Percentiles rank a stretch among this genome's conserved stretches.
These are phyloP conservation scores for Fusarium chaquense DNA, from an alignment of 2,329 filamentous ascomycete genomes.

Conservation along the genomic window DNA sequence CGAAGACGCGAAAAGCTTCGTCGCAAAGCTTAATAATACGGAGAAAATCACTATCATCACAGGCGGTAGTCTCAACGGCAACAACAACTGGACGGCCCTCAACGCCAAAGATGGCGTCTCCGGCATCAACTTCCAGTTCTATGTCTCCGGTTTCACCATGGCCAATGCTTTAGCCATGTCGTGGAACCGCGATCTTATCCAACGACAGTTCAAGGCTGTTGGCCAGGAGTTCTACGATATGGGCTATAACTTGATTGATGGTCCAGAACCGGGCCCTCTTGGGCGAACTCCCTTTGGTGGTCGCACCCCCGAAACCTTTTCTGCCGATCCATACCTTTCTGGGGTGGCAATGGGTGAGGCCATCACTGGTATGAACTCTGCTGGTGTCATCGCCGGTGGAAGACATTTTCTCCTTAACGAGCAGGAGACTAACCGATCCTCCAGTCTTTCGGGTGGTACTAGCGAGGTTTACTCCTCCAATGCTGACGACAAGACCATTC, in stretches of 20 bases:
- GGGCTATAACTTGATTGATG: not conserved
- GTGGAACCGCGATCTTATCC: not conserved
- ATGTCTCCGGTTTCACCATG: constrained; percentile 1
- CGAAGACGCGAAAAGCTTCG: not conserved
- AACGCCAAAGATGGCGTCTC: not conserved
- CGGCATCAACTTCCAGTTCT: not conserved
- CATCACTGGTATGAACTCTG: constrained; percentile 73
- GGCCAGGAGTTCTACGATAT: not conserved
- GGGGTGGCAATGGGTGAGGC: constrained; percentile 82
- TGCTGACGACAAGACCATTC: constrained; percentile 28
- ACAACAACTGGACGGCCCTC: not conserved
- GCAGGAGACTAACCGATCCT: constrained; percentile 74
- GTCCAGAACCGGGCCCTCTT: not conserved
- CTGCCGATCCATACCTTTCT: constrained; percentile 84
- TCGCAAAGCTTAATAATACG: not conserved
- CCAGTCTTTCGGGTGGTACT: constrained; percentile 43
- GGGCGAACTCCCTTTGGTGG: constrained; percentile 65
- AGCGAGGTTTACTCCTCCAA: constrained; percentile 2
- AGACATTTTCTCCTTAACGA: constrained; percentile 64
- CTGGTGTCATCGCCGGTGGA: constrained; percentile 64
- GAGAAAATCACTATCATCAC: constrained; percentile 2
- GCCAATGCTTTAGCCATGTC: not conserved
- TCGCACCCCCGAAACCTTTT: constrained; percentile 91
- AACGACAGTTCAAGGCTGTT: not conserved
- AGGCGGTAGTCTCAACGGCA: not conserved